phyloP scores from a whole-genome alignment of 352 stramenopile species.

The Phytopythium delawarense region DNA sequence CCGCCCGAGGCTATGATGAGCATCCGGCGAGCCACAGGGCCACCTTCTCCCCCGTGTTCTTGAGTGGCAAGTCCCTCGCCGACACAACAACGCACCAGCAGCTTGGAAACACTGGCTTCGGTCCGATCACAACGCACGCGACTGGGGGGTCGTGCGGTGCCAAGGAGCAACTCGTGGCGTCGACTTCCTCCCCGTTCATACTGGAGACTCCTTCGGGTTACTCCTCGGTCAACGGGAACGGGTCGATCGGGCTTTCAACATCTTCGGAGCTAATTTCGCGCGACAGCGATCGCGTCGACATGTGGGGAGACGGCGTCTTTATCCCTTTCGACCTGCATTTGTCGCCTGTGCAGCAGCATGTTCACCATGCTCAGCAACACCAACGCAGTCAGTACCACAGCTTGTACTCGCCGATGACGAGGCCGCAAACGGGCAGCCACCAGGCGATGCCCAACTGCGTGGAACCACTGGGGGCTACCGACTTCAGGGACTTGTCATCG shows the following conservation, averaged over 20 bases:
- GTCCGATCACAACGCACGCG: background rate
- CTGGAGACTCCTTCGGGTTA: background rate
- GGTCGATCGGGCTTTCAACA: background rate
- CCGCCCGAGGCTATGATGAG: background rate
- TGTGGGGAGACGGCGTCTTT: background rate
- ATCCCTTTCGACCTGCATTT: conserved; percentile 2
- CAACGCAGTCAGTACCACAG: background rate
- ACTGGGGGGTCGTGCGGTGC: background rate
- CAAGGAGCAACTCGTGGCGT: background rate
- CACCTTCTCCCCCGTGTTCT: background rate
- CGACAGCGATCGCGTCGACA: background rate
- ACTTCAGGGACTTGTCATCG: background rate
- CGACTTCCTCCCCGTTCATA: background rate
- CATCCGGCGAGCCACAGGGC: background rate
- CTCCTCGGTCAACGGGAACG: background rate
- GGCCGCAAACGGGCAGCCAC: background rate
- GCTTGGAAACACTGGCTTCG: background rate
- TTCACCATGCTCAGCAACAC: background rate
- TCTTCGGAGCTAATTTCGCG: background rate
- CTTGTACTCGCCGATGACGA: background rate
- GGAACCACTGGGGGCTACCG: background rate
- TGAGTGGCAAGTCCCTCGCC: background rate
- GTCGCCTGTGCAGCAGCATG: background rate
- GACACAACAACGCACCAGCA: background rate
- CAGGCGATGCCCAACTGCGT: background rate